A percentile compares a stretch with the other conserved stretches of the same genome.
phyloP scores from a whole-genome alignment of 176 grass and related monocot genomes.

The Rhipidocladum racemiflorum region DNA sequence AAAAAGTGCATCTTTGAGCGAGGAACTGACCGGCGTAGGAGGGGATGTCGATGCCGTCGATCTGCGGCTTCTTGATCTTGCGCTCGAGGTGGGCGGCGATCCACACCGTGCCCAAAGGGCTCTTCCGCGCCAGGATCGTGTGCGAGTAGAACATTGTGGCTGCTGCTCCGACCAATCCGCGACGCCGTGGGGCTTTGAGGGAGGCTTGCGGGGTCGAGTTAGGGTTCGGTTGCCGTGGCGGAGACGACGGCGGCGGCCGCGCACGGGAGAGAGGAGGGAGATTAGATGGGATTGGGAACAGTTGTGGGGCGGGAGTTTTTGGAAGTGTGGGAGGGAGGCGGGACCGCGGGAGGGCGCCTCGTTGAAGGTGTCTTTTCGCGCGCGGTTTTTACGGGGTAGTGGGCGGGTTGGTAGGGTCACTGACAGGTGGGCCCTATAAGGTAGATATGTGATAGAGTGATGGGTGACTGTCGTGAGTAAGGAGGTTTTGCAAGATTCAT shows the following conservation, averaged over 20 bases:
- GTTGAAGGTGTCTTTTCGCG: background rate
- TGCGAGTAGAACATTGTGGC: slow-evolving; percentile 86
- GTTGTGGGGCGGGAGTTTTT: background rate
- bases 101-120: slow-evolving; percentile 68
- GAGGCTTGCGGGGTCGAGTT: background rate
- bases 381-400: background rate
- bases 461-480: no score
- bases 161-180: background rate
- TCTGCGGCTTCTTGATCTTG: slow-evolving; percentile 83
- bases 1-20: slow-evolving; percentile 4
- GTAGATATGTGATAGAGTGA: background rate
- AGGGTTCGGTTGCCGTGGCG: background rate
- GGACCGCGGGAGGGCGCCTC: background rate
- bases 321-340: background rate
- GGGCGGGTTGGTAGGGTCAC: background rate
- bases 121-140: slow-evolving; percentile 73
- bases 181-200: background rate
- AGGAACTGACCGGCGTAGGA: slow-evolving; percentile 52
- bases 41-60: slow-evolving; percentile 71
- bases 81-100: slow-evolving; percentile 90
- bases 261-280: background rate
- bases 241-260: background rate
- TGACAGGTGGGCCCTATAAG: background rate
- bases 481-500: background rate
- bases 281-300: background rate